Evolutionary conservation across 1,284 basidiomycete genomes (phyloP).

Genomic region (Cutaneotrichosporon sp.): DNA sequence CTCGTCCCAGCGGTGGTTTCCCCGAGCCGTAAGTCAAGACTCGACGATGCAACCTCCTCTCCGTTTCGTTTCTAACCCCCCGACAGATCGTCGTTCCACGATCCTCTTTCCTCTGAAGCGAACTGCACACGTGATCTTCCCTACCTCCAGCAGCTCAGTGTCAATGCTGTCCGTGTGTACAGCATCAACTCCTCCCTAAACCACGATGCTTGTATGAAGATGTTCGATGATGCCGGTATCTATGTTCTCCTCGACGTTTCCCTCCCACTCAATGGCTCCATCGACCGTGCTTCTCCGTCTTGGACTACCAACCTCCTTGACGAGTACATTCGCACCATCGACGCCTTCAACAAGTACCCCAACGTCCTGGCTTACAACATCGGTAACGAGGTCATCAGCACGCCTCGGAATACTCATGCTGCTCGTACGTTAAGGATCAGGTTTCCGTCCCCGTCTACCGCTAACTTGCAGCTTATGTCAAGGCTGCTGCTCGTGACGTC

Average conservation of each 20-base stretch:
- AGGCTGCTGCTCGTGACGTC: conserved; percentile 81
- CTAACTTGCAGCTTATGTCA: conserved; percentile 60
- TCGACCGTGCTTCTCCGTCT: conserved; percentile 66
- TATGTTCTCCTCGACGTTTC: conserved; percentile 87
- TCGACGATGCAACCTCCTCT: conserved; percentile 38
- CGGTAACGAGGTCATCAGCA: conserved; percentile 79
- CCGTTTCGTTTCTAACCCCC: not conserved
- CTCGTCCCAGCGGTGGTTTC: conserved; percentile 53
- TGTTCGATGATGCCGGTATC: conserved; percentile 71
- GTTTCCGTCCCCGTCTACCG: too few relatives aligned
- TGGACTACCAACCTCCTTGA: conserved; percentile 82
- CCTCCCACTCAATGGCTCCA: conserved; percentile 78
- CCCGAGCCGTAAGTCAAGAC: conserved; percentile 56
- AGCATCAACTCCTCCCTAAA: conserved; percentile 73
- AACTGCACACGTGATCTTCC: conserved; percentile 75
- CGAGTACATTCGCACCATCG: conserved; percentile 70
- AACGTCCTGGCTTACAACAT: conserved; percentile 78
- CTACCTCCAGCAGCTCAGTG: conserved; percentile 57
- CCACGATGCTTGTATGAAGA: conserved; percentile 79
- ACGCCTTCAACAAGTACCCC: conserved; percentile 72
- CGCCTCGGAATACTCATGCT: conserved; percentile 57
- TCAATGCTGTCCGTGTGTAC: conserved; percentile 70
- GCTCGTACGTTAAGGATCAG: conserved; percentile 54
- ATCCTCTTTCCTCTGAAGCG: conserved; percentile 65
- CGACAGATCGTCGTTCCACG: conserved; percentile 49